A percentile compares a stretch with the other conserved stretches of the same genome.
These are phyloP conservation scores for Hevea brasiliensis DNA, from an alignment of 345 rosid species.

Conservation along the genomic window DNA sequence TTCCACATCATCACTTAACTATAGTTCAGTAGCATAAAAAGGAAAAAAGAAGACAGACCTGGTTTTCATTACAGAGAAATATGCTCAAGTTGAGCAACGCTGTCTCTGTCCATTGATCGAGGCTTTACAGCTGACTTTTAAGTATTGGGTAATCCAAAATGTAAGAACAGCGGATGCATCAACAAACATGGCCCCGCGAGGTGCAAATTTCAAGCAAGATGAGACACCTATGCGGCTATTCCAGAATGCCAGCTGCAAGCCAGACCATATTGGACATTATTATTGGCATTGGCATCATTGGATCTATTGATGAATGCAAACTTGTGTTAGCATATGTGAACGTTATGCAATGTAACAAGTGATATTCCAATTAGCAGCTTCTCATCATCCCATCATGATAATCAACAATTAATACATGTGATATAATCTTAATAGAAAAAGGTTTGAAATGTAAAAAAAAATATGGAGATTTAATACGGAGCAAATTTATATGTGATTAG, in stretches of 20 bases:
- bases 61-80: conserved; percentile 18
- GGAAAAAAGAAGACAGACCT: too few relatives aligned
- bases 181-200: conserved; percentile 82
- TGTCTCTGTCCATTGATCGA: conserved; percentile 30
- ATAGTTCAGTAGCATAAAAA: too few relatives aligned
- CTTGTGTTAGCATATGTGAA: not conserved
- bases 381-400: not conserved
- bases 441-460: not conserved
- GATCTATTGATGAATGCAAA: not conserved
- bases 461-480: not conserved
- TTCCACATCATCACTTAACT: too few relatives aligned
- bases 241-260: conserved; percentile 69
- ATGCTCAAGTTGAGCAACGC: conserved; percentile 27
- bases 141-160: conserved; percentile 78
- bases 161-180: conserved; percentile 86
- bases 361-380: too few relatives aligned
- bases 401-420: not conserved
- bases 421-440: not conserved
- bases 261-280: not conserved
- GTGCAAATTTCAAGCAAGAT: conserved; percentile 92
- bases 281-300: not conserved
- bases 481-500: not conserved
- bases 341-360: too few relatives aligned
- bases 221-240: conserved; percentile 76
- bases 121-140: conserved; percentile 36